phyloP scores from a whole-genome alignment of 2,329 filamentous ascomycete genomes.

The Xylaria sp. region DNA sequence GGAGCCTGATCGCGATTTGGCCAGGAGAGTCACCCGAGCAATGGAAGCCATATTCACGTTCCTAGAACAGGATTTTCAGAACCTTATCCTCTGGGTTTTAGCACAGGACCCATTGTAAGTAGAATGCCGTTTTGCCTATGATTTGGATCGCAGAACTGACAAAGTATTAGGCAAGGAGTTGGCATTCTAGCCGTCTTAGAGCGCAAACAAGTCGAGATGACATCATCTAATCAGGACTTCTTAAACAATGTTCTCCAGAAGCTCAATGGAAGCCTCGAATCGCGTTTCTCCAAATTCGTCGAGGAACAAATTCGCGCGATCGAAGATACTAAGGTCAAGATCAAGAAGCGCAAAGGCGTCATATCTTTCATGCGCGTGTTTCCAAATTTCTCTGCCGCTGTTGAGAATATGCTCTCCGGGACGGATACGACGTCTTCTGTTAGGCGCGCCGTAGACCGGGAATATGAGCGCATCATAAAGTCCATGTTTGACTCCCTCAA shows the following conservation, averaged over 20 bases:
- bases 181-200: slow-evolving; percentile 86
- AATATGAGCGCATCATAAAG: slow-evolving; percentile 89
- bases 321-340: slow-evolving; percentile 98
- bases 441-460: slow-evolving; percentile 82
- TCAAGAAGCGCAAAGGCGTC: slow-evolving; percentile 97
- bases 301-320: slow-evolving; percentile 96
- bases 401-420: slow-evolving; percentile 83
- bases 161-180: slow-evolving; percentile 77
- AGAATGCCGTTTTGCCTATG: not conserved
- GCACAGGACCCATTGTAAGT: slow-evolving; percentile 83
- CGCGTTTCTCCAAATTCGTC: slow-evolving; percentile 86
- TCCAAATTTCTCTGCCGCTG: slow-evolving; percentile 81
- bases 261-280: slow-evolving; percentile 77
- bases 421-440: slow-evolving; percentile 69
- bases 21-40: slow-evolving; percentile 82
- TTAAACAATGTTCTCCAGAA: slow-evolving; percentile 83
- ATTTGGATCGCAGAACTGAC: slow-evolving; percentile 6
- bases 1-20: slow-evolving; percentile 88
- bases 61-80: slow-evolving; percentile 80
- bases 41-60: slow-evolving; percentile 92
- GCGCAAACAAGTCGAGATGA: slow-evolving; percentile 79
- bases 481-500: slow-evolving; percentile 98
- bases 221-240: slow-evolving; percentile 94
- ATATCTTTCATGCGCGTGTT: slow-evolving; percentile 96
- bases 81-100: slow-evolving; percentile 85